Evolutionary conservation across 163 green algal species (phyloP).

Genomic region (Chlamydomonas reinhardtii): DNA sequence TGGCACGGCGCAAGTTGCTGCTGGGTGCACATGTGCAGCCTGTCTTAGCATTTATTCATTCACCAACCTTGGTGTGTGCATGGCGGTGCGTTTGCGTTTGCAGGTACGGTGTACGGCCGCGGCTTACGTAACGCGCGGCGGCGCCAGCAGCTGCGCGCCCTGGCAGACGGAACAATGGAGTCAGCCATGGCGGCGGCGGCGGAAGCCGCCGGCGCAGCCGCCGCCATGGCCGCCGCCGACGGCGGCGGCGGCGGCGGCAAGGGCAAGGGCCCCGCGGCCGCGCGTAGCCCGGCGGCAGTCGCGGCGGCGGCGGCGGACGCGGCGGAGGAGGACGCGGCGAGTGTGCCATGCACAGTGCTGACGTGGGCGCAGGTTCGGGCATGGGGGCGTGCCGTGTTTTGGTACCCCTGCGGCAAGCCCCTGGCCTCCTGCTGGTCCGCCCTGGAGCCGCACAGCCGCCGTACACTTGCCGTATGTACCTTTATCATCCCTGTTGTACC

Average conservation of each 20-base stretch:
- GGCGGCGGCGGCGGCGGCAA: not conserved
- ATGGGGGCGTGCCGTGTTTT: not conserved
- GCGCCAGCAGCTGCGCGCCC: not conserved
- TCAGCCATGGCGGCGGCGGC: not conserved
- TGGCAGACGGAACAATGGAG: not conserved
- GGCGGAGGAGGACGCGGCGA: not conserved
- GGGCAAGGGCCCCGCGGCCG: not conserved
- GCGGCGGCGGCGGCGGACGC: not conserved
- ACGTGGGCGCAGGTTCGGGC: not conserved
- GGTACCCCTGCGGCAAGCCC: not conserved
- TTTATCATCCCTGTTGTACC: not conserved
- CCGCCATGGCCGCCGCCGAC: no score
- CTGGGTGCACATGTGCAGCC: no score
- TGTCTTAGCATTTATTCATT: no score
- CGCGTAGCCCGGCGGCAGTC: not conserved
- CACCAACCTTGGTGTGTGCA: not conserved
- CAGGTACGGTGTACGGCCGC: not conserved
- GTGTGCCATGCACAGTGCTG: not conserved
- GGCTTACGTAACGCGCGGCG: not conserved
- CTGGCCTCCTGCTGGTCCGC: not conserved
- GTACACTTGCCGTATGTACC: not conserved
- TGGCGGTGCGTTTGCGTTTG: not conserved
- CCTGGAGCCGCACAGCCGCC: conserved; percentile 14
- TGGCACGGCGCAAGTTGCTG: no score
- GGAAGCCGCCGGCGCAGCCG: not conserved